Evolutionary conservation across 2,329 filamentous ascomycete species (phyloP).

Genomic region (Scytalidium sp.): DNA sequence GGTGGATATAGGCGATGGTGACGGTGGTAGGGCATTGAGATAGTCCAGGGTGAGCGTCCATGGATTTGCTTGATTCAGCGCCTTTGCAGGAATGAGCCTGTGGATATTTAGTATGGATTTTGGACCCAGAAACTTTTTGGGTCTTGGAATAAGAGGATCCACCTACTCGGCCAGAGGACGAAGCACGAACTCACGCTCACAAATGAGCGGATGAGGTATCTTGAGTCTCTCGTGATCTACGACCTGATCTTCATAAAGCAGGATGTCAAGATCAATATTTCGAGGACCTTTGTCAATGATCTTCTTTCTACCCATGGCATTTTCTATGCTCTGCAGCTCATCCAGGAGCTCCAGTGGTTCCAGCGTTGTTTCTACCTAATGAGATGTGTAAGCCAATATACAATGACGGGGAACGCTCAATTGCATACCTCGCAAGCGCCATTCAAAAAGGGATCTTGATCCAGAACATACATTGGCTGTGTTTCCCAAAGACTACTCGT

Average conservation of each 20-base stretch:
- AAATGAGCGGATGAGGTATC: slow-evolving; percentile 80
- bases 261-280: slow-evolving; percentile 91
- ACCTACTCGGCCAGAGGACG: slow-evolving; percentile 76
- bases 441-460: slow-evolving; percentile 88
- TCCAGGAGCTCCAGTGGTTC: slow-evolving; percentile 75
- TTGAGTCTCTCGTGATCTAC: slow-evolving; percentile 71
- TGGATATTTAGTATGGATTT: slow-evolving; percentile 10
- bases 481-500: slow-evolving; percentile 95
- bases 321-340: slow-evolving; percentile 80
- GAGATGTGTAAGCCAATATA: slow-evolving; percentile 4
- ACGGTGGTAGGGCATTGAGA: slow-evolving; percentile 54
- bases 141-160: neutral
- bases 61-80: slow-evolving; percentile 50
- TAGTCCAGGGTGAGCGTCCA: slow-evolving; percentile 61
- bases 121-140: no score
- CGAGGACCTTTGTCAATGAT: slow-evolving; percentile 89
- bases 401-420: slow-evolving; percentile 30
- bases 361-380: slow-evolving; percentile 75
- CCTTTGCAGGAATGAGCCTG: slow-evolving; percentile 54
- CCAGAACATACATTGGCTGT: slow-evolving; percentile 90
- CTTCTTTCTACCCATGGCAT: slow-evolving; percentile 74
- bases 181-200: slow-evolving; percentile 91
- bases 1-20: slow-evolving; percentile 51
- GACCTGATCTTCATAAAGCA: slow-evolving; percentile 70
- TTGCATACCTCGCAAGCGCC: slow-evolving; percentile 88